Percentiles rank a stretch among this genome's conserved stretches.
phyloP scores from a whole-genome alignment of 352 stramenopile genomes.

The Pythium insidiosum region DNA sequence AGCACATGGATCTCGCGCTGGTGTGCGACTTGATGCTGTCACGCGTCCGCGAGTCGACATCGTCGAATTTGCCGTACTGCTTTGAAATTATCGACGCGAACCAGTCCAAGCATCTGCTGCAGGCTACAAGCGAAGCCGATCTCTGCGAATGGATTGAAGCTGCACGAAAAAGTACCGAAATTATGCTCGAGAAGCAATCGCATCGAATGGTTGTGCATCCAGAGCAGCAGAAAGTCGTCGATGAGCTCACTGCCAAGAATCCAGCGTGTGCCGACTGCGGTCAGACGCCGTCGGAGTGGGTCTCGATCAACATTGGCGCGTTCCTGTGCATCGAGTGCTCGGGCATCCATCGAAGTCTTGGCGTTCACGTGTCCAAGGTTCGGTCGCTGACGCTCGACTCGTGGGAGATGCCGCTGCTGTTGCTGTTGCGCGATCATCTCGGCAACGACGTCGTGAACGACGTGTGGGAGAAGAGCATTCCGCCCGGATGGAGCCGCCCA shows the following conservation, averaged over 20 bases:
- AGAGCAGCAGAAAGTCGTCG: constrained; percentile 61
- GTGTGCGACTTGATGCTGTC: constrained; percentile 81
- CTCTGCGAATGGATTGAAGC: constrained; percentile 81
- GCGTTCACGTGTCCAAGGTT: constrained; percentile 96
- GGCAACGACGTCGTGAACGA: constrained; percentile 65
- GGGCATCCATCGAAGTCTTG: constrained; percentile 94
- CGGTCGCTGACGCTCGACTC: constrained; percentile 86
- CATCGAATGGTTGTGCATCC: constrained; percentile 80
- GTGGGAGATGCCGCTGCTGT: constrained; percentile 76
- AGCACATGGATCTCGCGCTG: constrained; percentile 66
- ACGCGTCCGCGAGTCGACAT: constrained; percentile 52
- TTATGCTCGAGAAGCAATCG: constrained; percentile 73
- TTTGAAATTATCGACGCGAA: constrained; percentile 84
- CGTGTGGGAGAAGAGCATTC: constrained; percentile 56
- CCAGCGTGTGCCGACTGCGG: constrained; percentile 63
- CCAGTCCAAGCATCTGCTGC: constrained; percentile 66
- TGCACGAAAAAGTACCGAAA: constrained; percentile 70
- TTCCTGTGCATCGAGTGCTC: constrained; percentile 97
- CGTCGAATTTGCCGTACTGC: constrained; percentile 48
- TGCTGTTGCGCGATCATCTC: constrained; percentile 54
- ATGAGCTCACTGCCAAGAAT: constrained; percentile 52
- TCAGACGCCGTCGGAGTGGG: constrained; percentile 88
- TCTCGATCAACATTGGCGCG: constrained; percentile 94
- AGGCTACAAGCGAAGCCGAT: constrained; percentile 64
- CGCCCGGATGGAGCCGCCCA: constrained; percentile 44